phyloP scores from a whole-genome alignment of 2,329 filamentous ascomycete genomes.

The Sarocladiaceae sp. region DNA sequence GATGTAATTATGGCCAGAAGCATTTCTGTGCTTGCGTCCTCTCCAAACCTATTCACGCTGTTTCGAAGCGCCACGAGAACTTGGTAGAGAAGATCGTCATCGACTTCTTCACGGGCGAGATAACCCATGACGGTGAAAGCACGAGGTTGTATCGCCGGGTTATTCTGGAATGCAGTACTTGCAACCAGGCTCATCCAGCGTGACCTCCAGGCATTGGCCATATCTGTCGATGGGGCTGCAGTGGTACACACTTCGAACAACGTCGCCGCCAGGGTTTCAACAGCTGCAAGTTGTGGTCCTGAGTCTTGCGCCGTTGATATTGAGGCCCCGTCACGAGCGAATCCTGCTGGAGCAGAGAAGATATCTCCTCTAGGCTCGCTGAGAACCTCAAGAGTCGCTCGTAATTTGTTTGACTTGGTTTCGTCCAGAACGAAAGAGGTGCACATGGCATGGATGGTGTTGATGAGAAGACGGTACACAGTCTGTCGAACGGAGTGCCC shows the following conservation, averaged over 20 bases:
- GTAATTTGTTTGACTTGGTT: slow-evolving; percentile 49
- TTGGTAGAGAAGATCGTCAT: slow-evolving; percentile 68
- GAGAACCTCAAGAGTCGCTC: slow-evolving; percentile 52
- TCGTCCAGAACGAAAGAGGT: slow-evolving; percentile 63
- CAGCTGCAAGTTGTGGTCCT: slow-evolving; percentile 47
- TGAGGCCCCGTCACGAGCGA: slow-evolving; percentile 48
- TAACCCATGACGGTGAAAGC: slow-evolving; percentile 71
- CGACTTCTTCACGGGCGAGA: slow-evolving; percentile 65
- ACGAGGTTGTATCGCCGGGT: slow-evolving; percentile 65
- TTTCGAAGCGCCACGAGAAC: slow-evolving; percentile 64
- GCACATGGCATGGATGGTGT: slow-evolving; percentile 64
- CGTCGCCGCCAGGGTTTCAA: slow-evolving; percentile 57
- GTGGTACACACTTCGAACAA: slow-evolving; percentile 61
- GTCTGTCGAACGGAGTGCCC: slow-evolving; percentile 50
- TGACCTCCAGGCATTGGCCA: slow-evolving; percentile 65
- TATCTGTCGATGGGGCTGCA: slow-evolving; percentile 59
- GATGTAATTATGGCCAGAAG: slow-evolving; percentile 63
- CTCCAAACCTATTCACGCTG: slow-evolving; percentile 60
- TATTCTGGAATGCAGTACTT: slow-evolving; percentile 69
- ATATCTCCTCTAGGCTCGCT: slow-evolving; percentile 57
- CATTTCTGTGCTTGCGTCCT: slow-evolving; percentile 64
- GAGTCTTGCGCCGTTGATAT: slow-evolving; percentile 51
- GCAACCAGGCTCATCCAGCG: slow-evolving; percentile 71
- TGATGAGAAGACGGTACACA: slow-evolving; percentile 61
- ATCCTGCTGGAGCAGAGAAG: slow-evolving; percentile 43